A percentile compares a stretch with the other conserved stretches of the same genome.
phyloP scores from a whole-genome alignment of 2,329 filamentous ascomycete species.

The Pseudogymnoascus sp. region DNA sequence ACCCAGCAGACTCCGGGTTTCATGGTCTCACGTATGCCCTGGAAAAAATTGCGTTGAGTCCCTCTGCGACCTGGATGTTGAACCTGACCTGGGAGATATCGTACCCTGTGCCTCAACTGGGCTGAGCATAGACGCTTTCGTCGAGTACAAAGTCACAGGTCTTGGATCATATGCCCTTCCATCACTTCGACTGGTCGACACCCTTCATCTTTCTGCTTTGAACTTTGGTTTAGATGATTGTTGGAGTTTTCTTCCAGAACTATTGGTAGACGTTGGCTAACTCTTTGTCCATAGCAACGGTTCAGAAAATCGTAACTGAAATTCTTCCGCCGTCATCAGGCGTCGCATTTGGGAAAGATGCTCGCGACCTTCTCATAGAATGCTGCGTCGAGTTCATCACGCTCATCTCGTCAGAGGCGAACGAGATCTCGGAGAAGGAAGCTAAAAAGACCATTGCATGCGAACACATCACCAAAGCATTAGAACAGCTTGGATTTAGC shows the following conservation, averaged over 20 bases:
- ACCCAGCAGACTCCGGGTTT: background rate
- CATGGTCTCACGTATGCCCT: background rate
- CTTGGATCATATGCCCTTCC: background rate
- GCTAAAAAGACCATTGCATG: conserved; percentile 98
- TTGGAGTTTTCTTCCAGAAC: background rate
- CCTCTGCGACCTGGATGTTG: background rate
- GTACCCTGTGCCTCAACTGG: background rate
- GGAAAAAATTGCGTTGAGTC: background rate
- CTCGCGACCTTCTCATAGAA: conserved; percentile 89
- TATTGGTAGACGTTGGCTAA: conserved; percentile 9
- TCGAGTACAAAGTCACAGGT: background rate
- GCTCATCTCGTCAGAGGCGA: conserved; percentile 94
- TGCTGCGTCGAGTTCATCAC: conserved; percentile 99
- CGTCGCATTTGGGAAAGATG: conserved; percentile 87
- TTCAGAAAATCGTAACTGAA: conserved; percentile 86
- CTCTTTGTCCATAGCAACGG: conserved; percentile 43
- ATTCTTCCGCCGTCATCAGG: conserved; percentile 73
- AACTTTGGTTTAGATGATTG: background rate
- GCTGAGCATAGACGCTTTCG: background rate
- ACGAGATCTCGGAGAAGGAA: conserved; percentile 97
- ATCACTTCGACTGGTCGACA: background rate
- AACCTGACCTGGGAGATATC: background rate
- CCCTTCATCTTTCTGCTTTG: background rate
- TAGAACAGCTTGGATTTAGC: conserved; percentile 84
- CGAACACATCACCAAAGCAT: conserved; percentile 92